Base-by-base conservation (phyloP, 169 alveolate genomes). In the Eimeria falciformis region DNA sequence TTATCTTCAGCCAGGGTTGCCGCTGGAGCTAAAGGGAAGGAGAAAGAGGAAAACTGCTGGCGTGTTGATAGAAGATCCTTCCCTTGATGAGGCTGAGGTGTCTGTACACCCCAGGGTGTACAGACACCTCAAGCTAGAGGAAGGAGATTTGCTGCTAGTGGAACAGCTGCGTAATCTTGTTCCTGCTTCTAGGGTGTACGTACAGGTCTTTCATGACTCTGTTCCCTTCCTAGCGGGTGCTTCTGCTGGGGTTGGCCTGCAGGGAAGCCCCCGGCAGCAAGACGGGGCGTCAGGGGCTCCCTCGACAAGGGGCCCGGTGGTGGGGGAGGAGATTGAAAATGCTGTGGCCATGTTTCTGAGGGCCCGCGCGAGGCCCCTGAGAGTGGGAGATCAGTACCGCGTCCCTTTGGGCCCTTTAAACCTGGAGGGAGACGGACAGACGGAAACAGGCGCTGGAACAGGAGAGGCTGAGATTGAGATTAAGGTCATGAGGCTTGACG, bases 401-500 rank as follows among this genome's bases (percentile, higher is more conserved):
- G 99, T 98, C 27, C 78, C 53, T 37, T 33, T 62, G 55, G 23
- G n/a, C 23, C 33, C 33, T n/a, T n/a, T n/a, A n/a, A 12, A 17
- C 62, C 5, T 3, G 33, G 62, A 33, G 18, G 62, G 3, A 12
- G 84, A 18, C 27, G 62, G 25, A 21, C 29, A 7, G 55, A 18
- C 33, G 75, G 37, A 45, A 9, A 2, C 1, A 4, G 23, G 50
- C 11, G 43, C 3, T 9, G 66, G 33, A 1, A 21, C 68, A 7
- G 45, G 87, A 21, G 29, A 25, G 47, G 55, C 45, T 6, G 91
- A 62, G 7, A 99, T 99, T 12, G 99, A 99, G 93, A 98, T 99
- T 95, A 99, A 99, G 96, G 99, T 99, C 14, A 99, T 98, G 73
- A 99, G 98, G 86, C 98, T 98, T 14, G 99, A 99, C 86, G 99